Base-by-base conservation (phyloP, 2,329 filamentous ascomycete species). In the Cucurbitaria berberidis region DNA sequence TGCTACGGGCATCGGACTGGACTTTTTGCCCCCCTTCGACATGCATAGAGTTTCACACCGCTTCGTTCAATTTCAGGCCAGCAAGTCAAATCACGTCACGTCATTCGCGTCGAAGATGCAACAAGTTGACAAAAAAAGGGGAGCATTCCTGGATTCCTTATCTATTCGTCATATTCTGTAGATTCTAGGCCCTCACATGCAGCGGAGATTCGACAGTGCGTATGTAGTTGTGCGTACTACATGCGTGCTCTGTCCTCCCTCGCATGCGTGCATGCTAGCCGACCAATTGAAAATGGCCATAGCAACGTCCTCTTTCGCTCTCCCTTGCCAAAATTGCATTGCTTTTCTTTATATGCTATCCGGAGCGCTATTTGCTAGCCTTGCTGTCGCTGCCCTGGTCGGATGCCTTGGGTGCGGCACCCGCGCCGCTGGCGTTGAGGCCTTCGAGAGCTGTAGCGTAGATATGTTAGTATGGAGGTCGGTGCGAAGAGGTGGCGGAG, bases 351-450 rank as follows among this genome's bases (percentile, higher is more conserved):
- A 13, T 39, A 7, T n/a, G 11, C 19, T 24, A 10, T 11, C 18
- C 21, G 18, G 22, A 10, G 11, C 11, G 22, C 4, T 9, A 21
- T 10, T 21, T 38, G 18, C n/a, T 18, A 10, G 15, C 21, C 16
- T 10, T 13, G n/a, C n/a, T n/a, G n/a, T n/a, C n/a, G n/a, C n/a
- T n/a, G 40, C 40, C 40, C n/a, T 42, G 38, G 8, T 16, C 16
- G 5, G 26, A 29, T 48, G 50, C 51, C 39, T 55, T 51, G 11
- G 51, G 46, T 34, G 36, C 42, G 9, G 47, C 53, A 16, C 51
- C 51, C 6, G 51, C 55, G 16, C 55, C 55, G 42, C 41, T 44
- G 38, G 55, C 55, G 22, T 26, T 34, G 30, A 38, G 42, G 19
- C 55, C 55, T 34, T 59, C 55, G 11, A 59, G 18, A 3, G 52